A percentile compares a stretch with the other conserved stretches of the same genome.
Conservation (phyloP, 2,329 filamentous ascomycete genomes). For the Trichophyton verrucosum region DNA sequence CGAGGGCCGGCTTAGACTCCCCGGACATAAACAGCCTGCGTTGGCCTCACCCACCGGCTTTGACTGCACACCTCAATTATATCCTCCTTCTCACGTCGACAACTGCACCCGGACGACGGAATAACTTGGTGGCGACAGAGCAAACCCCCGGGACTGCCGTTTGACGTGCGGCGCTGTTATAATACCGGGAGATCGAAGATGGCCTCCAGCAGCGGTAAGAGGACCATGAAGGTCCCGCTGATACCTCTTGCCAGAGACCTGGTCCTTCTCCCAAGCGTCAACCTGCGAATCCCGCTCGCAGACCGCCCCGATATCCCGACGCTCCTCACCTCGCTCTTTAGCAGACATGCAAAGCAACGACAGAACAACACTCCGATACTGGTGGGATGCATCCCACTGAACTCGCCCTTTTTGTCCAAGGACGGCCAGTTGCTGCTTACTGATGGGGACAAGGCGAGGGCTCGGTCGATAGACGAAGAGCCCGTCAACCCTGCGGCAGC, state of each 20-base stretch:
- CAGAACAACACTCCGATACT: constrained; percentile 56
- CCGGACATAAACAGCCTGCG: not conserved
- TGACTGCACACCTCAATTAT: not conserved
- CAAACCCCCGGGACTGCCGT: not conserved
- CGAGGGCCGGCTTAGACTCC: not conserved
- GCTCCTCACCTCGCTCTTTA: constrained; percentile 74
- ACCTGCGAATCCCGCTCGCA: constrained; percentile 71
- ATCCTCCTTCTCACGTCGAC: not conserved
- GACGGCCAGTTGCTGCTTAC: constrained; percentile 67
- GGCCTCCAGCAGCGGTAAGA: constrained; percentile 1
- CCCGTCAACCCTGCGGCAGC: constrained; percentile 48
- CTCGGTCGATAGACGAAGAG: constrained; percentile 32
- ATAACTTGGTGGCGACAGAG: not conserved
- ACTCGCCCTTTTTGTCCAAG: constrained; percentile 58
- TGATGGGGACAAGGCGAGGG: constrained; percentile 43
- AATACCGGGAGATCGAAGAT: not conserved
- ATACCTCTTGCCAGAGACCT: constrained; percentile 69
- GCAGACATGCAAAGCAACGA: constrained; percentile 50
- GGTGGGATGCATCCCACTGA: constrained; percentile 77
- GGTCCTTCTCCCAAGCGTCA: constrained; percentile 74
- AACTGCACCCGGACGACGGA: not conserved
- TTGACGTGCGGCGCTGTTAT: not conserved
- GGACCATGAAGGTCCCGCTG: constrained; percentile 48
- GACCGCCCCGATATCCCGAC: constrained; percentile 79
- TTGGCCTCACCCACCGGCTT: not conserved